These are phyloP conservation scores for Xylaria bambusicola DNA, from an alignment of 495 filamentous ascomycete species.

Conservation along the genomic window DNA sequence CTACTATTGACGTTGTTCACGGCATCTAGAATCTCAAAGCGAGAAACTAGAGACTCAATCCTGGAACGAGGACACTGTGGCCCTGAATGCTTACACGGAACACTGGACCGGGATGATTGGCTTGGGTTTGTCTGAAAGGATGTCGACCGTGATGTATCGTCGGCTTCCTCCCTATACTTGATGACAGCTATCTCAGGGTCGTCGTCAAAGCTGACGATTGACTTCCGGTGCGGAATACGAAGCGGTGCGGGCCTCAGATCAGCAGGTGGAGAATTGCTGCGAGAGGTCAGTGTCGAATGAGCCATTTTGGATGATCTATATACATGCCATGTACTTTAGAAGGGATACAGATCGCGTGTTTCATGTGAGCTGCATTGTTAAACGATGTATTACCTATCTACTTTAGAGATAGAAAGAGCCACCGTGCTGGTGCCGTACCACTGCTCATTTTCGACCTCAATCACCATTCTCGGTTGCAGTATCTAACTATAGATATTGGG, in stretches of 20 bases:
- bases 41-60: slow-evolving; percentile 41
- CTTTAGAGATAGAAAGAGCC: background rate
- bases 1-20: slow-evolving; percentile 27
- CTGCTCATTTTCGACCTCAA: too few relatives aligned
- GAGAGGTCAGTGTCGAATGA: background rate
- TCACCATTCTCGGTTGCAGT: too few relatives aligned
- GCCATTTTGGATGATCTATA: background rate
- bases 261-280: background rate
- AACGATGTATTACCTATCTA: background rate
- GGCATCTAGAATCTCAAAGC: slow-evolving; percentile 43
- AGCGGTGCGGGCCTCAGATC: slow-evolving; percentile 17
- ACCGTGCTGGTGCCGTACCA: background rate
- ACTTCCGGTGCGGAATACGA: slow-evolving; percentile 10
- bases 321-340: slow-evolving; percentile 1
- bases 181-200: background rate
- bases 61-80: slow-evolving; percentile 20
- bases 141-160: background rate
- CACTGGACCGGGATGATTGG: background rate
- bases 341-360: slow-evolving; percentile 12
- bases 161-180: background rate
- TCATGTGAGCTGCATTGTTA: slow-evolving; percentile 1
- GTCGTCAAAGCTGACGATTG: background rate
- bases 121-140: background rate
- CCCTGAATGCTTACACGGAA: slow-evolving; percentile 14
- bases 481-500: too few relatives aligned